Evolutionary conservation across 1,139 yeast species (phyloP).

Genomic region (Magnusiomyces paraingens): DNA sequence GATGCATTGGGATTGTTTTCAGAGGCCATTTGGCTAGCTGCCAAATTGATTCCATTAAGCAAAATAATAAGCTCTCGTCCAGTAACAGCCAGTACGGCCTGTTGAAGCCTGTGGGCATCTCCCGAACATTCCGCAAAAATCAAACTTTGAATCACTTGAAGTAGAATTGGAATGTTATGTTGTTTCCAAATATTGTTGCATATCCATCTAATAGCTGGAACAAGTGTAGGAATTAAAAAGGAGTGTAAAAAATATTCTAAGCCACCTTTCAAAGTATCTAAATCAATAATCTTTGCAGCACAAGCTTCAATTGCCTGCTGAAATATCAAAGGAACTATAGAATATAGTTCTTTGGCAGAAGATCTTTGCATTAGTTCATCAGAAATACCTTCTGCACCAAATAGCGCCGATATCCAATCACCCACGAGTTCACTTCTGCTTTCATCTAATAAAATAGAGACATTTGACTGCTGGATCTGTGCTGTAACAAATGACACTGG

Average conservation of each 20-base stretch:
- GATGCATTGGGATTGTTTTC: conserved; percentile 1
- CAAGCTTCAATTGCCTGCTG: conserved; percentile 66
- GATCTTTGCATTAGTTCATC: conserved; percentile 71
- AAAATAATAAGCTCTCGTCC: conserved; percentile 27
- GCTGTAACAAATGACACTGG: background rate
- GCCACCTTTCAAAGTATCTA: conserved; percentile 48
- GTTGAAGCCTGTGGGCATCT: conserved; percentile 36
- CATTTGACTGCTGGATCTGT: background rate
- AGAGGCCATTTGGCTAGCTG: conserved; percentile 11
- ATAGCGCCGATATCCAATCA: conserved; percentile 76
- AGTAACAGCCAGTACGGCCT: conserved; percentile 30
- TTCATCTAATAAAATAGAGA: conserved; percentile 19
- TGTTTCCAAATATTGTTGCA: conserved; percentile 36
- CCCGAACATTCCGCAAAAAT: conserved; percentile 34
- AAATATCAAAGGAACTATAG: conserved; percentile 64
- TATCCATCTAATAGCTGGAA: conserved; percentile 39
- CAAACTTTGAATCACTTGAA: conserved; percentile 32
- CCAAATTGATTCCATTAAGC: conserved; percentile 17
- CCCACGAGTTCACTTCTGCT: conserved; percentile 45
- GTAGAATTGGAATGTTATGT: conserved; percentile 27
- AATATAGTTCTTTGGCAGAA: conserved; percentile 60
- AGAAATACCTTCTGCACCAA: conserved; percentile 80
- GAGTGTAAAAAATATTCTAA: conserved; percentile 62
- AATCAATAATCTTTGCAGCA: conserved; percentile 47
- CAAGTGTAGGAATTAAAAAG: conserved; percentile 43